Base-by-base conservation (phyloP, 768 basidiomycete species). In the Kockovaella imperatae region DNA sequence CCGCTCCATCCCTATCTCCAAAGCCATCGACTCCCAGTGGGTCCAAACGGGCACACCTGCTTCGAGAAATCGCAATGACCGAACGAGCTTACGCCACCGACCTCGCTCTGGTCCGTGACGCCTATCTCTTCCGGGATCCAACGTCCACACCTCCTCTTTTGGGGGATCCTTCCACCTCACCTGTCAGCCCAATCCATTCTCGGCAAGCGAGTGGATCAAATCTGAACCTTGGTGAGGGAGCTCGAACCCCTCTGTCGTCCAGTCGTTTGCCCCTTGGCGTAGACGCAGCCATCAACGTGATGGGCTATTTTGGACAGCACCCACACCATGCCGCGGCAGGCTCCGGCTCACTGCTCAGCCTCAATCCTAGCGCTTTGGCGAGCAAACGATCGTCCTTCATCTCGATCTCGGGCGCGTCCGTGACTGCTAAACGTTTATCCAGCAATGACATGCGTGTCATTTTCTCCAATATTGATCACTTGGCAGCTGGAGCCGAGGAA, bases 21-120 rank as follows among this genome's bases (percentile, higher is more conserved):
- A 25, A 32, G 10, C 47, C 48, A 18, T 47, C 54, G 1, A 38
- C 50, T 14, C 6, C 52, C 30, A 32, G 23, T 32, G 29, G 65
- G 45, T 60, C 68, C 1, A 73, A 69, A 43, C 64, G 72, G 5
- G 50, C 62, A 17, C 63, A 73, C 34, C 60, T 73, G 17, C 60
- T 73, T 20, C 57, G 67, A 31, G 72, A 73, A 52, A 71, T 73
- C 28, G 58, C 57, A 13, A 49, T 56, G 8, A 70, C 69, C 18
- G 72, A 73, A 45, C 59, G 70, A 20, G 53, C 61, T 5, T 73
- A 70, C 53, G 70, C 72, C 1, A 55, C 52, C 17, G 72, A 73
- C 45, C 56, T 73, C 6, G 63, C 63, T 5, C 51, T 71, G 23
- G 52, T 73, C 15, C 56, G 72, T 4, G 70, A 73, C 47, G 70